A percentile compares a stretch with the other conserved stretches of the same genome.
Conservation (phyloP, 352 stramenopile genomes). For the Hyaloperonospora brassicae region DNA sequence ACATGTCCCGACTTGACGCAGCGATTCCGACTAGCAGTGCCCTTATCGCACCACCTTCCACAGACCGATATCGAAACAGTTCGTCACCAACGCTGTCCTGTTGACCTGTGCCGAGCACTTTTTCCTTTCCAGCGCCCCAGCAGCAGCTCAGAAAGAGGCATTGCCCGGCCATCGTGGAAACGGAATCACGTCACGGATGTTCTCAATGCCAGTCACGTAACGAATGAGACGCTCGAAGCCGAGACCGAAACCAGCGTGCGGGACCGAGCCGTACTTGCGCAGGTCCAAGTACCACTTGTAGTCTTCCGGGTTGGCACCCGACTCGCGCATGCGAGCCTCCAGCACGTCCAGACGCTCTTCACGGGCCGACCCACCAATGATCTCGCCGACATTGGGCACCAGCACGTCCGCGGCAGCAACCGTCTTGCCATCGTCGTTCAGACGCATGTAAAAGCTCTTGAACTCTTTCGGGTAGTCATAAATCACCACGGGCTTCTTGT, state of each 20-base stretch:
- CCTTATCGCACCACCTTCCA: no score
- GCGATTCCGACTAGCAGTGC: slow-evolving; percentile 45
- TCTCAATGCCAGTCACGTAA: slow-evolving; percentile 98
- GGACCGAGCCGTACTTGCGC: slow-evolving; percentile 90
- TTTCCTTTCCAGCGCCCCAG: slow-evolving; percentile 23
- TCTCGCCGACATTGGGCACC: slow-evolving; percentile 93
- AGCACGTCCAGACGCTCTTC: slow-evolving; percentile 92
- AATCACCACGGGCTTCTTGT: slow-evolving; percentile 92
- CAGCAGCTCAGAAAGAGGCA: slow-evolving; percentile 76
- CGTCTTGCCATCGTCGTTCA: slow-evolving; percentile 95
- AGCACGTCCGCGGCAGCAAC: slow-evolving; percentile 97
- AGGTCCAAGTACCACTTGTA: slow-evolving; percentile 98
- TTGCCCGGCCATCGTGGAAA: slow-evolving; percentile 96
- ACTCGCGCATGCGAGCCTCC: slow-evolving; percentile 56
- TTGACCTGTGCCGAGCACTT: slow-evolving; percentile 44
- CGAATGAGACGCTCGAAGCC: slow-evolving; percentile 98
- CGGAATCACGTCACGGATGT: slow-evolving; percentile 98
- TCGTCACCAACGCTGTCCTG: slow-evolving; percentile 35
- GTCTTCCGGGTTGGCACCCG: slow-evolving; percentile 68
- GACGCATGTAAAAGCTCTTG: slow-evolving; percentile 99
- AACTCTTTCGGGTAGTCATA: slow-evolving; percentile 98
- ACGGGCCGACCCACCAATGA: slow-evolving; percentile 96
- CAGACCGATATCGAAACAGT: no score
- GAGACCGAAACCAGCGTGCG: slow-evolving; percentile 95
- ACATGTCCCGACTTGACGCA: no score